A percentile compares a stretch with the other conserved stretches of the same genome.
phyloP scores from a whole-genome alignment of 345 rosid species.

The Gossypium australe region DNA sequence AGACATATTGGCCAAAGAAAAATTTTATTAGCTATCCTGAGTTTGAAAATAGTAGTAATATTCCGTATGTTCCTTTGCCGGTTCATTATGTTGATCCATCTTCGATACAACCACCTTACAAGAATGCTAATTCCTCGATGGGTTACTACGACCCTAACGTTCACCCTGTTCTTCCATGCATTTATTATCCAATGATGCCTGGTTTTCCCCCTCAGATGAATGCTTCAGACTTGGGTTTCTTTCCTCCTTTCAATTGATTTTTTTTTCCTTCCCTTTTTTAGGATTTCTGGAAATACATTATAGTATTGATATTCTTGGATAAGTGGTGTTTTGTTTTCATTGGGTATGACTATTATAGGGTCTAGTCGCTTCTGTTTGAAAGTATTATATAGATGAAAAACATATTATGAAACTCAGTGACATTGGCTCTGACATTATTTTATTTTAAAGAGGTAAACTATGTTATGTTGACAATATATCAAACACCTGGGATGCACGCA shows the following conservation, averaged over 20 bases:
- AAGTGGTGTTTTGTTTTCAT: neutral
- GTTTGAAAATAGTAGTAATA: neutral
- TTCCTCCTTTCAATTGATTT: neutral
- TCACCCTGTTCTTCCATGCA: neutral
- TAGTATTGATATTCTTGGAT: neutral
- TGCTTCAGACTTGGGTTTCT: neutral
- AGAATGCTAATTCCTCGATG: neutral
- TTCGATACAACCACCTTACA: neutral
- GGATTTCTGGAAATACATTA: neutral
- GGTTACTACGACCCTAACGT: neutral
- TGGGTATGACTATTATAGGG: neutral
- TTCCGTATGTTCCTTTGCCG: neutral
- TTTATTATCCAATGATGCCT: neutral
- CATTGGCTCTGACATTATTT: neutral
- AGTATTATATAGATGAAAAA: neutral
- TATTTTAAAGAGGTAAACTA: neutral
- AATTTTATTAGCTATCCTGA: neutral
- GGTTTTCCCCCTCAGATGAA: neutral
- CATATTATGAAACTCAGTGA: neutral
- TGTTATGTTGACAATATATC: neutral
- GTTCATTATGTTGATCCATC: neutral
- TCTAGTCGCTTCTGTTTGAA: neutral
- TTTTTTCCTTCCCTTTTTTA: no score
- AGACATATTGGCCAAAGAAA: neutral
- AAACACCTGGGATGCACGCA: conserved; percentile 9